These are phyloP conservation scores for Chalciporus sp. DNA, from an alignment of 1,284 basidiomycete genomes.

Conservation along the genomic window DNA sequence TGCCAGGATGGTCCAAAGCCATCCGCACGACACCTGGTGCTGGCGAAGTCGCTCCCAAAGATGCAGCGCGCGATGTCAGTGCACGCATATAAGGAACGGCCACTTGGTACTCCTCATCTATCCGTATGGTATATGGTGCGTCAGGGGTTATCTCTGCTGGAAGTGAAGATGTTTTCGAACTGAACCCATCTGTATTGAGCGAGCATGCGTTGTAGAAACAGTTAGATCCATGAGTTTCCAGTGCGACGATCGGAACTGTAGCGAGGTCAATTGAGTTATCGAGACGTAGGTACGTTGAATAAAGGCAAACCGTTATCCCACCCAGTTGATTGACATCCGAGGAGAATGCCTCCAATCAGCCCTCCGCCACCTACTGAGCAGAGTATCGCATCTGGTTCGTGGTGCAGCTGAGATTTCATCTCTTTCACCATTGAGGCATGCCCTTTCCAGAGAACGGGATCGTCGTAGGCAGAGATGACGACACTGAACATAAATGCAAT, in stretches of 20 bases:
- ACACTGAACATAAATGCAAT: constrained; percentile 44
- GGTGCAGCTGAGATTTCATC: constrained; percentile 53
- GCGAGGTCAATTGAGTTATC: constrained; percentile 7
- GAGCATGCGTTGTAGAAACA: constrained; percentile 72
- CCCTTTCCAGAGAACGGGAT: constrained; percentile 69
- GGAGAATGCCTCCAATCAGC: constrained; percentile 66
- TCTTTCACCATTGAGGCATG: constrained; percentile 72
- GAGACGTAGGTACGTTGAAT: constrained; percentile 2
- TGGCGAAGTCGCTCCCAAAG: constrained; percentile 69
- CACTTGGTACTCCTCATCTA: constrained; percentile 44
- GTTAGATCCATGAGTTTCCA: constrained; percentile 72
- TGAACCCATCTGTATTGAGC: constrained; percentile 51
- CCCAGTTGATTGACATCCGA: constrained; percentile 57
- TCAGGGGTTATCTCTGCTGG: constrained; percentile 31
- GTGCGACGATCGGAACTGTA: constrained; percentile 61
- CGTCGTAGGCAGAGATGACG: constrained; percentile 69
- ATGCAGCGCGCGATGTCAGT: constrained; percentile 67
- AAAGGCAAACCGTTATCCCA: constrained; percentile 64
- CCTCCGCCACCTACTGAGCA: constrained; percentile 79
- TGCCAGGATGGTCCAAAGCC: constrained; percentile 59
- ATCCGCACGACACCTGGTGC: constrained; percentile 60
- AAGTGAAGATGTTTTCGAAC: constrained; percentile 34
- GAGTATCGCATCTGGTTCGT: constrained; percentile 69
- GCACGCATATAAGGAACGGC: constrained; percentile 55
- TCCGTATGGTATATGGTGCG: constrained; percentile 35